Base-by-base conservation (phyloP, 306 rosid species). In the Sphenostylis stenocarpa region DNA sequence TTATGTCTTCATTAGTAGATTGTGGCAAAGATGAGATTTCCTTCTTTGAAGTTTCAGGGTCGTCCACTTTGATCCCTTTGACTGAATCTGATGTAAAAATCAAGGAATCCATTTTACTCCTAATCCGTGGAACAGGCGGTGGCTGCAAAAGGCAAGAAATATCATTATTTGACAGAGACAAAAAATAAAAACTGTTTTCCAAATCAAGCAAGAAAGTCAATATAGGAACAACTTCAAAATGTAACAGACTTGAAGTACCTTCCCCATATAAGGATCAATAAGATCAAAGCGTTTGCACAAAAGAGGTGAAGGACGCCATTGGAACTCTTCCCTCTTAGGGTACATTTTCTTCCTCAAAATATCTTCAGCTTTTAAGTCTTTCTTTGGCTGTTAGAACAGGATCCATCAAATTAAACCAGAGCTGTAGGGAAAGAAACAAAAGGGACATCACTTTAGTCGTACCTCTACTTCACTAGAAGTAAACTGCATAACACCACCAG, bases 231-330 rank as follows among this genome's bases (percentile, higher is more conserved):
- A 75, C 16, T 24, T 28, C 7, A 71, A 57, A 84, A 71, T 11
- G 7, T 49, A 75, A 68, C 72, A 7, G 45, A 70, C 60, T 65
- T 71, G 39, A 43, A 55, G 58, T 78, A 95, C 99, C 99, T 95
- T 95, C 77, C 99, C 99, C 90, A 92, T 87, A 80, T 84, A 92
- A 76, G 99, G 99, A 91, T 95, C 99, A 68, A 85, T 83, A 80
- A 95, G 94, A 91, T 95, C 99, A 85, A 87, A 92, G 49, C 99
- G 99, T 79, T 95, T 95, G 98, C 99, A 95, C 73, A 95, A 83
- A 73, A 95, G 82, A 72, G 98, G 87, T 49, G 94, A 83, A 79
- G 99, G 99, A 21, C 90, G 98, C 99, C 99, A 95, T 51, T 89
- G 94, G 84, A 78, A 88, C 84, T 95, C 99, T 81, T 85, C 97